phyloP scores from a whole-genome alignment of 75 land plant genomes.

The Isoetes taiwanensis region DNA sequence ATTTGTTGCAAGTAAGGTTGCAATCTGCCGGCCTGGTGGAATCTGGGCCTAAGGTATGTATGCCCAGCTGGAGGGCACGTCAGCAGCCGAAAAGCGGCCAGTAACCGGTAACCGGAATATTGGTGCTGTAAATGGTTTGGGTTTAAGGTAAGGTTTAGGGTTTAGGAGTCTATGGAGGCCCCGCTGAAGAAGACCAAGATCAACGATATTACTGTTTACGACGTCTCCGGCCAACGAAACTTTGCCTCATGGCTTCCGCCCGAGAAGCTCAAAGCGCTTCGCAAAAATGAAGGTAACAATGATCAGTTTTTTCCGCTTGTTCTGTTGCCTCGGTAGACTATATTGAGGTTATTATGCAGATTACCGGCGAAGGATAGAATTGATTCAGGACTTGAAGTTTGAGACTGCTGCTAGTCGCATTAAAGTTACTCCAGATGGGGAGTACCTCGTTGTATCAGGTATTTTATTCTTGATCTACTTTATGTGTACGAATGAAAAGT shows the following conservation, averaged over 20 bases:
- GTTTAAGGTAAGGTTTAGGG: too few relatives aligned
- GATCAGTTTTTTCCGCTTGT: background rate
- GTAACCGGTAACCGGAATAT: too few relatives aligned
- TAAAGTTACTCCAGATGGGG: constrained; percentile 71
- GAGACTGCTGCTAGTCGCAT: constrained; percentile 72
- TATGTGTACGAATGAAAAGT: too few relatives aligned
- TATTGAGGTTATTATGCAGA: constrained; percentile 23
- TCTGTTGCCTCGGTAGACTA: background rate
- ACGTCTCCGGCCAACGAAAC: constrained; percentile 51
- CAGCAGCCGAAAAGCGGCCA: too few relatives aligned
- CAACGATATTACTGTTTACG: constrained; percentile 82
- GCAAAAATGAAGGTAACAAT: constrained; percentile 54
- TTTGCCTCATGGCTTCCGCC: constrained; percentile 58
- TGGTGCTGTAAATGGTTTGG: too few relatives aligned
- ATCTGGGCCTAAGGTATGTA: too few relatives aligned
- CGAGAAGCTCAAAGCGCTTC: constrained; percentile 47
- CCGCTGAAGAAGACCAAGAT: constrained; percentile 70
- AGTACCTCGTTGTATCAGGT: constrained; percentile 85
- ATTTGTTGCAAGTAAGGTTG: too few relatives aligned
- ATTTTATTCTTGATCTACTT: background rate
- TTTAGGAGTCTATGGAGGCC: too few relatives aligned
- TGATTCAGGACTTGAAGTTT: constrained; percentile 85
- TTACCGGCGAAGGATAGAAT: constrained; percentile 55
- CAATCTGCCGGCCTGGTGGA: too few relatives aligned
- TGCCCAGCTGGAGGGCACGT: too few relatives aligned